Conservation (phyloP, 2,329 filamentous ascomycete genomes). For the Botrytis cinerea region DNA sequence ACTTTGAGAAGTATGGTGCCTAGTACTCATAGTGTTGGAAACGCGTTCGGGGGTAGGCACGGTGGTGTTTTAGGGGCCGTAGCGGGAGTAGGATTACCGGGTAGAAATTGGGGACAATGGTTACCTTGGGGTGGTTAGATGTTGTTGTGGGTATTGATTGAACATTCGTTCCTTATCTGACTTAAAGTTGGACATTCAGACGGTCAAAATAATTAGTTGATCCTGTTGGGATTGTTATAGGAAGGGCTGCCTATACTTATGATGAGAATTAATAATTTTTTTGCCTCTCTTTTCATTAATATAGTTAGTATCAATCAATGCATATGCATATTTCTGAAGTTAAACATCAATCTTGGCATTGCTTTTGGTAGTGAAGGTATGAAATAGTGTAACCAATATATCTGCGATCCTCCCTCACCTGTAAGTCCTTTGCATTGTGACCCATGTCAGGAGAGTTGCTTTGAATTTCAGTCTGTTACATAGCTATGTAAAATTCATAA, state of each 20-base stretch:
- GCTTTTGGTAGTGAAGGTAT: neutral
- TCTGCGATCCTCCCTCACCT: neutral
- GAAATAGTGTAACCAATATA: neutral
- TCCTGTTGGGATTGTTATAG: neutral
- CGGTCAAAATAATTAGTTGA: neutral
- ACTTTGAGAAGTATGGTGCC: constrained; percentile 34
- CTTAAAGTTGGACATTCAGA: neutral
- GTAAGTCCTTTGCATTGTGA: neutral
- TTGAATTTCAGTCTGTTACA: neutral
- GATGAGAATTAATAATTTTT: neutral
- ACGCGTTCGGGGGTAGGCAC: neutral
- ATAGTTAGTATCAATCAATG: neutral
- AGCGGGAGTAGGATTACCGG: constrained; percentile 14
- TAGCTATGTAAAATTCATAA: neutral
- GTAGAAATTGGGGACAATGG: constrained; percentile 22
- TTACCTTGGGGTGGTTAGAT: constrained; percentile 12
- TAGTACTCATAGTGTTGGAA: constrained; percentile 29
- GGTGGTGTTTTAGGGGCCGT: constrained; percentile 13
- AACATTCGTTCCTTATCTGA: neutral
- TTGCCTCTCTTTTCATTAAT: neutral
- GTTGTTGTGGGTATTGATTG: neutral
- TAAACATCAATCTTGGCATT: neutral
- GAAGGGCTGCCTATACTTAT: neutral
- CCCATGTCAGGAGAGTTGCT: neutral
- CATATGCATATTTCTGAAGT: neutral